Evolutionary conservation across 2,329 filamentous ascomycete genomes (phyloP), one percentile per base, ranked within the genome.

Genomic region (Aspergillus bombycis): DNA sequence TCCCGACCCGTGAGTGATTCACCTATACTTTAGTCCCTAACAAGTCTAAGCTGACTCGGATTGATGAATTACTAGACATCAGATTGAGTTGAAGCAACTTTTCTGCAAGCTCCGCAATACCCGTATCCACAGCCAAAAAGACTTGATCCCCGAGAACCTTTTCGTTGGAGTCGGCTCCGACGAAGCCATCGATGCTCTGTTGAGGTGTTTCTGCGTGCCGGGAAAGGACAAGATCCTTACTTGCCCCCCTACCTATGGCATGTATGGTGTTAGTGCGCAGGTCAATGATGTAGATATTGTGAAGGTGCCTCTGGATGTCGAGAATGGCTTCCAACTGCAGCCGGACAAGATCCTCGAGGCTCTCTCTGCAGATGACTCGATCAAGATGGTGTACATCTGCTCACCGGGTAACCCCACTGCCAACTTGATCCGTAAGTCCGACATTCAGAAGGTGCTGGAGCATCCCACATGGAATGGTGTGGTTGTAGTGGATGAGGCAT

Each of bases 141-240:
- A 83, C 41, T 85, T 99, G 62, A 88, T 85, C 14, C 91, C 94
- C 0, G 91, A 89, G 59, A 91, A 97, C 80, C 82, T 99, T 58
- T 98, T 98, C 77, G 92, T 97, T 57, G 95, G 95, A 65, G 94
- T 98, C 50, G 95, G 95, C 67, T 96, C 92, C 65, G 95, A 99
- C 78, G 95, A 99, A 84, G 94, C 93, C 67, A 97, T 99, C 75
- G 95, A 99, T 80, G 93, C 92, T 7, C 86, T 99, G 46, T 86
- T 99, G 64, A 90, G 95, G 59, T 95, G 92, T 79, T 99, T 99
- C 83, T 99, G 95, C 80, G 82, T 88, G 1, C 95, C 95, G 0
- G 92, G 90, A 53, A 85, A 85, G 68, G 95, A 99, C 80, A 93
- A 91, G 75, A 96, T 99, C 75, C 86, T 99, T 41, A 94, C 93